Conservation (phyloP, 2,329 filamentous ascomycete genomes). For the Fonsecaea pedrosoi region DNA sequence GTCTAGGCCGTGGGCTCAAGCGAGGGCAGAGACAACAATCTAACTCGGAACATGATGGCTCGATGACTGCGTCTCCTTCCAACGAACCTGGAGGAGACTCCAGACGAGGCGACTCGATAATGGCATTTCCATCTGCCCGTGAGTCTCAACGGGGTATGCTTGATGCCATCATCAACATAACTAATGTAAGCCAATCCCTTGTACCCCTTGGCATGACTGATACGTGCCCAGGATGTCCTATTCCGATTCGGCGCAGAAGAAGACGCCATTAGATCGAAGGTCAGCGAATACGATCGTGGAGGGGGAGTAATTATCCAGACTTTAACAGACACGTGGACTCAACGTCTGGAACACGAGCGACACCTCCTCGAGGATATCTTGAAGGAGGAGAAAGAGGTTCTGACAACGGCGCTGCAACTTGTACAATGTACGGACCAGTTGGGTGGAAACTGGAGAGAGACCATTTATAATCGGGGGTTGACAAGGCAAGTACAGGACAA, state of each 20-base stretch:
- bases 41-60: constrained; percentile 23
- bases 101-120: background rate
- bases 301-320: constrained; percentile 25
- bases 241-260: constrained; percentile 34
- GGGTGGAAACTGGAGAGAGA: constrained; percentile 12
- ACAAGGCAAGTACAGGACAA: constrained; percentile 5
- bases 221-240: constrained; percentile 28
- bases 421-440: constrained; percentile 14
- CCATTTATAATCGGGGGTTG: constrained; percentile 4
- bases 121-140: constrained; percentile 10
- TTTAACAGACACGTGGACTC: constrained; percentile 31
- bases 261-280: constrained; percentile 28
- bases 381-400: constrained; percentile 20
- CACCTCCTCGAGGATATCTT: constrained; percentile 14
- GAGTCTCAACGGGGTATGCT: constrained; percentile 28
- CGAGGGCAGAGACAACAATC: constrained; percentile 19
- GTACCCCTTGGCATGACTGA: constrained; percentile 11
- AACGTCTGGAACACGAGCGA: constrained; percentile 29
- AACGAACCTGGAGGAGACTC: background rate
- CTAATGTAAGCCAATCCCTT: constrained; percentile 19
- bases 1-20: constrained; percentile 18
- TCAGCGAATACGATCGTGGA: constrained; percentile 21
- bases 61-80: constrained; percentile 13
- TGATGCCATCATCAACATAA: constrained; percentile 29
- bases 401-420: constrained; percentile 21